Evolutionary conservation across 2,329 filamentous ascomycete species (phyloP).

Genomic region (Grosmannia clavigera): DNA sequence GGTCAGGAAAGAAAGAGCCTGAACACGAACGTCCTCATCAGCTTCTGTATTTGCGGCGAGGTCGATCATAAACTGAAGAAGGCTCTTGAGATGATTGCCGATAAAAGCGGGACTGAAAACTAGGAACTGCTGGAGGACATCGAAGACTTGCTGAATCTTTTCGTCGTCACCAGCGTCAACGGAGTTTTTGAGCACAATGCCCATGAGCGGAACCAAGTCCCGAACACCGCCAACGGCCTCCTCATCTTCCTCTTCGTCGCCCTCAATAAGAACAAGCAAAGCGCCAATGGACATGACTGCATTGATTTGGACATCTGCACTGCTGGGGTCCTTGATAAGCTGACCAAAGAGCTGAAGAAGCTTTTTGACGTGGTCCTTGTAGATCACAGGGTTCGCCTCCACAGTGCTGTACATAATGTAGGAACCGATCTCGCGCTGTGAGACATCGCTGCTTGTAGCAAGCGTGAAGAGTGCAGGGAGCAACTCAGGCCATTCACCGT

Average conservation of each 20-base stretch:
- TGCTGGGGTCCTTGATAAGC: conserved; percentile 83
- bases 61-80: conserved; percentile 89
- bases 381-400: conserved; percentile 75
- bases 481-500: conserved; percentile 76
- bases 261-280: conserved; percentile 75
- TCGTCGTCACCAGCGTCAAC: conserved; percentile 76
- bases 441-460: conserved; percentile 58
- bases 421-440: conserved; percentile 78
- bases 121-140: conserved; percentile 92
- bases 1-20: conserved; percentile 88
- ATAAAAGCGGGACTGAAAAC: conserved; percentile 79
- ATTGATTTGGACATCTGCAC: conserved; percentile 86
- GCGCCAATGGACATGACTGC: conserved; percentile 83
- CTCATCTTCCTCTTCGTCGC: conserved; percentile 77
- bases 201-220: conserved; percentile 73
- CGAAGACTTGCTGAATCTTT: conserved; percentile 78
- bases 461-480: conserved; percentile 69
- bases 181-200: conserved; percentile 73
- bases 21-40: conserved; percentile 75
- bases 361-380: conserved; percentile 66
- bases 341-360: conserved; percentile 74
- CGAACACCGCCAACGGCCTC: conserved; percentile 64
- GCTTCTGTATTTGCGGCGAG: conserved; percentile 64
- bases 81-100: conserved; percentile 74
- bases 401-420: conserved; percentile 90